Evolutionary conservation across 2,329 filamentous ascomycete genomes (phyloP).

Genomic region (Aspergillus caelatus): DNA sequence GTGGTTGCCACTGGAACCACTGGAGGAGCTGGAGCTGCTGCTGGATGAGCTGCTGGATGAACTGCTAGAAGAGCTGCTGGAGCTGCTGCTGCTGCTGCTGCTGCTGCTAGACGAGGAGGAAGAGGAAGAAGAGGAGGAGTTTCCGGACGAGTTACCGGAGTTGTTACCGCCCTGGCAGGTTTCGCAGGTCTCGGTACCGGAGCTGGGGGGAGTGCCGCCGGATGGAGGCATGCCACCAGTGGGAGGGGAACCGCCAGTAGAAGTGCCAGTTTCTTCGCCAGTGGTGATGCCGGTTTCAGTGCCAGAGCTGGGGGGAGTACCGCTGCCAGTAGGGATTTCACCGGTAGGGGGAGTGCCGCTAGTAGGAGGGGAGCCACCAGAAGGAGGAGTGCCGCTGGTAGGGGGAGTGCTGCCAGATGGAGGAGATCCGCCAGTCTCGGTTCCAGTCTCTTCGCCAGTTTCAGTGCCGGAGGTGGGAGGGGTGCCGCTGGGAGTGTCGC

Average conservation of each 20-base stretch:
- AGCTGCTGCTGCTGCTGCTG: neutral
- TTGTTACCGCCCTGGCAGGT: neutral
- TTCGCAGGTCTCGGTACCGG: neutral
- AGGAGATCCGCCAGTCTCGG: neutral
- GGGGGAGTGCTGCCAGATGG: neutral
- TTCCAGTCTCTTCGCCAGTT: neutral
- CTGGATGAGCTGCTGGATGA: neutral
- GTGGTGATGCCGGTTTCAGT: neutral
- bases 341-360: neutral
- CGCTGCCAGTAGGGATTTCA: too few species aligned
- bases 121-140: too few species aligned
- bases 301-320: neutral
- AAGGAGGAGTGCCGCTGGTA: neutral
- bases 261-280: neutral
- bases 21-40: neutral
- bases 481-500: neutral
- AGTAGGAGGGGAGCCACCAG: neutral
- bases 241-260: neutral
- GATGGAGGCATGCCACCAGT: neutral
- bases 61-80: neutral
- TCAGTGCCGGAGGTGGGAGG: neutral
- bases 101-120: neutral
- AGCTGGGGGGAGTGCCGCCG: neutral
- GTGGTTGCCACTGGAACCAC: neutral
- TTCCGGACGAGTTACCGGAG: neutral